Evolutionary conservation across 1,139 yeast genomes (phyloP), one percentile per base, ranked within the genome.

Genomic region (Ogataea hybrid): DNA sequence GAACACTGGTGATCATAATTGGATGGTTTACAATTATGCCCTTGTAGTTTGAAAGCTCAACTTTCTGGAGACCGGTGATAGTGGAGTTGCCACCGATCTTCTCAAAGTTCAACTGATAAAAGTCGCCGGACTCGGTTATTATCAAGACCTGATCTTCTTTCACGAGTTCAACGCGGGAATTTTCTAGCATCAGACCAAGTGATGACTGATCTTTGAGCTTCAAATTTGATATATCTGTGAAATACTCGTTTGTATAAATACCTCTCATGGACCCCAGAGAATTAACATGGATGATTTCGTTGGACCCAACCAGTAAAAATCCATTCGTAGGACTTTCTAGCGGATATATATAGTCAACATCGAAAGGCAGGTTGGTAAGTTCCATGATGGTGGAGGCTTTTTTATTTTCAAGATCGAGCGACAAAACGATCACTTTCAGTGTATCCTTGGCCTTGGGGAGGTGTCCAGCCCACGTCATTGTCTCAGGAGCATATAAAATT

Each of bases 241-340:
- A 75, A 52, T 65, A 83, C 44, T 70, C 67, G 58, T 86, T 87
- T 5, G 84, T 79, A 1, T 84, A 81, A 1, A 84, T 68, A 29
- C 90, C 84, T 52, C 79, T 76, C 2, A 74, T 62, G 20, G 84
- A 76, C 8, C 97, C 97, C 2, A 94, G 81, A 39, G 87, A 80
- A 58, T 89, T 96, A 17, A 89, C 75, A 59, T 87, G 94, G 14
- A 88, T 67, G 12, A 90, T 55, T 52, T 84, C 88, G 58, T 90
- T 89, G 23, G 84, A 74, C 2, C 97, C 97, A 7, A 86, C 44
- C 16, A 89, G 62, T 12, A 89, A 65, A 33, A 83, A 70, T 2
- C 66, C 67, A 46, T 84, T 85, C 35, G 85, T 66, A 0, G 94
- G 92, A 2, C 68, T 65, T 1, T 79, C 73, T 28, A 88, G 68